Evolutionary conservation across 1,284 basidiomycete species (phyloP), one percentile per base, ranked within the genome.

Genomic region (Cutaneotrichosporon sp.): DNA sequence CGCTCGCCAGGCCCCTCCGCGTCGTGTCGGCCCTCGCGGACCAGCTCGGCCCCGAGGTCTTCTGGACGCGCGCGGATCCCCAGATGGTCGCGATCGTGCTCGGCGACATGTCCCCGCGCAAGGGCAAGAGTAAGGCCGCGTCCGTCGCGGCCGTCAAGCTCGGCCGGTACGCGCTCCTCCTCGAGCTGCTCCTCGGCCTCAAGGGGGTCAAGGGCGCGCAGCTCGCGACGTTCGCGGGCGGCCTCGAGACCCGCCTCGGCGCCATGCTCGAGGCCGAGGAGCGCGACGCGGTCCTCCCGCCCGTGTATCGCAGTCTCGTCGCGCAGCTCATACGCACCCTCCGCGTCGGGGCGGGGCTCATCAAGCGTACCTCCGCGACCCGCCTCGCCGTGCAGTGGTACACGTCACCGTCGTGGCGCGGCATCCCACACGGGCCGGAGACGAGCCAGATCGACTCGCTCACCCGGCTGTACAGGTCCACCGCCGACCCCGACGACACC

Each of bases 81-180:
- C 88, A 90, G 69, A 91, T 92, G 89, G 80, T 90, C 62, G 81
- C 86, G 4, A 84, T 91, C 4, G 88, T 87, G 4, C 74, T 91
- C 60, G 76, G 75, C 16, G 69, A 70, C 54, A 59, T 63, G 13
- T 54, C 47, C 3, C 65, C 67, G 1, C 69, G 70, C 65, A 78
- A 78, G 50, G 76, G 75, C 0, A 75, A 78, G 58, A 74, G 69
- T 1, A 73, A 74, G 54, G 75, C 75, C 33, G 72, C n/a, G 9
- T 18, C 25, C 14, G 25, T 50, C 24, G 65, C 6, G 59, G 80
- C 79, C 53, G 82, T 85, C 25, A 84, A 86, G 45, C 72, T 87
- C 4, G 89, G 90, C 0, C 87, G 91, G 69, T 83, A 84, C 49
- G 83, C 86, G 2, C 72, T 90, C 18, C 68, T 89, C 51, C 66